These are phyloP conservation scores for Brasenia schreberi DNA, from an alignment of 164 flowering plant genomes.

Conservation along the genomic window DNA sequence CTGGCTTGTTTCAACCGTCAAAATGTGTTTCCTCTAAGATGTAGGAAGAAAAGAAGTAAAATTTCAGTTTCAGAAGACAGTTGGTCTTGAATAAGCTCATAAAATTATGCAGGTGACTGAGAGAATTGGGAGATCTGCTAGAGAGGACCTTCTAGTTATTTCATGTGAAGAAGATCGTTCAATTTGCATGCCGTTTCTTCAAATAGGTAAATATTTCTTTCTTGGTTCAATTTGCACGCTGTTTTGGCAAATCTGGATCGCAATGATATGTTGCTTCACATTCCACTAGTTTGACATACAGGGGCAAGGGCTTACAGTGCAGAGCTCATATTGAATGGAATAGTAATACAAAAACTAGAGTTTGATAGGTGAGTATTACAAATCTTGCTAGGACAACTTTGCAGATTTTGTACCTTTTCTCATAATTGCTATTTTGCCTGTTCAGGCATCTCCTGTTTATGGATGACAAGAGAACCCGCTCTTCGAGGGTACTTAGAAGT, in stretches of 20 bases:
- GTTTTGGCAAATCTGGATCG: not conserved
- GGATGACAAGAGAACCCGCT: not conserved
- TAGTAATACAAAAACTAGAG: conserved; percentile 78
- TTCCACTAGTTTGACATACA: conserved; percentile 21
- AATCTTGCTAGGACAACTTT: not conserved
- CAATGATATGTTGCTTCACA: no score
- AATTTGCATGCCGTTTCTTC: conserved; percentile 59
- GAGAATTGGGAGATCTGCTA: conserved; percentile 46
- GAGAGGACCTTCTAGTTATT: conserved; percentile 52
- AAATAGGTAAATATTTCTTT: conserved; percentile 38
- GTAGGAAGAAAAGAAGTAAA: no score
- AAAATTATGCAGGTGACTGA: conserved; percentile 40
- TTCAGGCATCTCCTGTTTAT: not conserved
- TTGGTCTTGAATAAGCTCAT: not conserved
- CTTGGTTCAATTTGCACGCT: not conserved
- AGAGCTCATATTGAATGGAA: conserved; percentile 80
- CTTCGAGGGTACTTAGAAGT: not conserved
- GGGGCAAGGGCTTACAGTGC: conserved; percentile 70
- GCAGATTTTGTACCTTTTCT: not conserved
- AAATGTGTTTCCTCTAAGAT: no score
- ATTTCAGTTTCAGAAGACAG: no score
- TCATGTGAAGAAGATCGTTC: conserved; percentile 87
- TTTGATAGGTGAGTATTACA: conserved; percentile 49
- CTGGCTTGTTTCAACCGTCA: no score
- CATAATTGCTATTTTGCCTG: not conserved